Percentiles rank a stretch among this genome's conserved stretches.
phyloP scores from a whole-genome alignment of 495 filamentous ascomycete species.

The Trichoderma reesei region DNA sequence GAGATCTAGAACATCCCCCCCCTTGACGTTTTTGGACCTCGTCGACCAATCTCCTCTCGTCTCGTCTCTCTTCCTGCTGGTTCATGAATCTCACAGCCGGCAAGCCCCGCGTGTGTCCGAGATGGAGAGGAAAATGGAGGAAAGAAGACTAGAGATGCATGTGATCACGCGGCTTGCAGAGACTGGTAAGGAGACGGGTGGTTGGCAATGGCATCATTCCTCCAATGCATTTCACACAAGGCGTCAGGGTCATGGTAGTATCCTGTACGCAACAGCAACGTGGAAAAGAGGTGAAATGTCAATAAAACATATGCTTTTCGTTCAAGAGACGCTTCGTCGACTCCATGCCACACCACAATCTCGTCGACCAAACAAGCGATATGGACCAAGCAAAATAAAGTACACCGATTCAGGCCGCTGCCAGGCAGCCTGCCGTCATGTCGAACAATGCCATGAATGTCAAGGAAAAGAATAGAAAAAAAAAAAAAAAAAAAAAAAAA shows the following conservation, averaged over 20 bases:
- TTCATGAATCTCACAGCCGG: no score
- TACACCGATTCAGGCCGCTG: neutral
- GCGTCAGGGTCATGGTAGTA: neutral
- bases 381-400: neutral
- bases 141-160: neutral
- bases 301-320: no score
- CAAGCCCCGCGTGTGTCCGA: neutral
- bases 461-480: neutral
- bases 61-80: neutral
- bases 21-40: neutral
- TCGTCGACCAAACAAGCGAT: no score
- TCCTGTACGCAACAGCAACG: neutral
- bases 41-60: no score
- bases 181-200: neutral
- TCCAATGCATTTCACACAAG: neutral
- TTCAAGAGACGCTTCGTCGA: no score
- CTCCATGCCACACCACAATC: neutral
- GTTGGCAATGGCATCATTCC: neutral
- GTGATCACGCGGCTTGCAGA: neutral
- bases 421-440: conserved; percentile 4
- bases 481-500: neutral
- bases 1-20: conserved; percentile 8
- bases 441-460: neutral
- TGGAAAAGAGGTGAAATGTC: neutral
- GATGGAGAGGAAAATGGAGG: neutral